phyloP scores from a whole-genome alignment of 371 early-diverging fungal species.

The Circinella umbellata region DNA sequence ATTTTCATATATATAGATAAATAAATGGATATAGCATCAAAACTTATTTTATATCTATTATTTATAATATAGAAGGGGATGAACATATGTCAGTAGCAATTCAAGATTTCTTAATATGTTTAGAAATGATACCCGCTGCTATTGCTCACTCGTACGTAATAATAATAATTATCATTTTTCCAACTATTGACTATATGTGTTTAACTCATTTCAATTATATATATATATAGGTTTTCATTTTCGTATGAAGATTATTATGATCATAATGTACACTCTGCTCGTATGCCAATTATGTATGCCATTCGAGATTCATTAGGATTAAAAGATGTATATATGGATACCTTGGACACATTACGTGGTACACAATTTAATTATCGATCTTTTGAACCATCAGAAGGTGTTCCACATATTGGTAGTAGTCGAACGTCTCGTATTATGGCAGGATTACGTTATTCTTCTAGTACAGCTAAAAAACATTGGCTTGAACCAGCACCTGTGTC shows the following conservation, averaged over 20 bases:
- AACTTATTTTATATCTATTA: background rate
- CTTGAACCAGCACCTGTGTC: constrained; percentile 57
- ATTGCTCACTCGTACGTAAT: constrained; percentile 74
- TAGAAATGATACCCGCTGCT: constrained; percentile 91
- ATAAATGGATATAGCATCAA: background rate
- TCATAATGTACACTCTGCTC: constrained; percentile 65
- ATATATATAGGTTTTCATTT: constrained; percentile 62
- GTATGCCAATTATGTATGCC: constrained; percentile 81
- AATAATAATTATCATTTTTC: too few relatives aligned
- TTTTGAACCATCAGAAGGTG: constrained; percentile 81
- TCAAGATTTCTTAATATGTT: constrained; percentile 91
- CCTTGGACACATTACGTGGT: constrained; percentile 78
- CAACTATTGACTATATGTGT: too few relatives aligned
- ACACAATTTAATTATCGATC: constrained; percentile 78
- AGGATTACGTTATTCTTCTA: constrained; percentile 77
- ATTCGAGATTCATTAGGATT: constrained; percentile 83
- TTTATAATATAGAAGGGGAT: constrained; percentile 27
- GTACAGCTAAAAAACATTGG: constrained; percentile 83
- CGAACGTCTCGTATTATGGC: constrained; percentile 73
- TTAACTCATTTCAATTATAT: too few relatives aligned
- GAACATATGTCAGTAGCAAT: constrained; percentile 86
- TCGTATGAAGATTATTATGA: constrained; percentile 79
- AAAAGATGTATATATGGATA: constrained; percentile 84
- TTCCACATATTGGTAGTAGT: constrained; percentile 61
- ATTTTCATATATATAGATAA: background rate